Conservation (phyloP, 2,329 filamentous ascomycete species). For the Diplodia scrobiculata region DNA sequence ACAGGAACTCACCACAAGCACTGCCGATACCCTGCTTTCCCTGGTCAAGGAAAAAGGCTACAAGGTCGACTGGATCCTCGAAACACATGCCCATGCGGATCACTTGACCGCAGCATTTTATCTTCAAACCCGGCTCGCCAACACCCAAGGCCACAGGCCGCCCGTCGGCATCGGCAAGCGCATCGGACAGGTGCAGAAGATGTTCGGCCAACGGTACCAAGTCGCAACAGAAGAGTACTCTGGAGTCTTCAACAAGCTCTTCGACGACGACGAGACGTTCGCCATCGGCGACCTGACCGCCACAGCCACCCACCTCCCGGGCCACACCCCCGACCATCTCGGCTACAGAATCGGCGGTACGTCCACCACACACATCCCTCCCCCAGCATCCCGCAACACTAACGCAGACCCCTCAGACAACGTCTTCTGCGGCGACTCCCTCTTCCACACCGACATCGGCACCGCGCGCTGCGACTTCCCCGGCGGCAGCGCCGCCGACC, state of each 20-base stretch:
- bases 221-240: conserved; percentile 49
- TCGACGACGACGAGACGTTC: conserved; percentile 57
- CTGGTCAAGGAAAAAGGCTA: conserved; percentile 51
- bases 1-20: conserved; percentile 50
- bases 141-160: conserved; percentile 44
- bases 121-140: conserved; percentile 51
- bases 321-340: conserved; percentile 61
- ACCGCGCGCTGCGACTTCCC: conserved; percentile 37
- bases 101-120: conserved; percentile 61
- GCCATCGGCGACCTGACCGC: conserved; percentile 52
- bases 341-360: conserved; percentile 57
- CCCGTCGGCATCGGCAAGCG: conserved; percentile 57
- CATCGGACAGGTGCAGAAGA: conserved; percentile 54
- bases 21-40: conserved; percentile 56
- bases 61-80: conserved; percentile 55
- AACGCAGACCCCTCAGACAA: conserved; percentile 33
- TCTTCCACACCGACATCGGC: conserved; percentile 39
- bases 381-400: not conserved
- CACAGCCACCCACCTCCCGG: conserved; percentile 57
- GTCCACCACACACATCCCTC: not conserved
- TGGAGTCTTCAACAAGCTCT: conserved; percentile 55
- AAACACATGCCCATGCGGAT: conserved; percentile 63
- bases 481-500: conserved; percentile 33
- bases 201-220: conserved; percentile 54
- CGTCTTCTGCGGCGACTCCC: conserved; percentile 38